Percentiles rank a stretch among this genome's conserved stretches.
Conservation (phyloP, 352 stramenopile species). For the Phytophthora hybrid region DNA sequence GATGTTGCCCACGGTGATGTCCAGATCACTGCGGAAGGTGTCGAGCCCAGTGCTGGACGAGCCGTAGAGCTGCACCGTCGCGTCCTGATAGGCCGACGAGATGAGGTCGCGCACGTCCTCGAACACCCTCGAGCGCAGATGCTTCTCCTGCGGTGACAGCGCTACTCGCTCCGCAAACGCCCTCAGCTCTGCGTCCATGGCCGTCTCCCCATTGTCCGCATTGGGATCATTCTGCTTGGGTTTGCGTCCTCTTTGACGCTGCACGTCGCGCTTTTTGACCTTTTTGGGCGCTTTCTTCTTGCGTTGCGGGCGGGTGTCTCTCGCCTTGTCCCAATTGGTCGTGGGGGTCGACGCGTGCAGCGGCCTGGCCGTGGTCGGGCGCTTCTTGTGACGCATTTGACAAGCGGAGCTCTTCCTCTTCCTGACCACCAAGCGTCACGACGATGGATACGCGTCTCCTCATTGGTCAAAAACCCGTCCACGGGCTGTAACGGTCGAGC, state of each 20-base stretch:
- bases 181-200: conserved; percentile 58
- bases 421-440: not conserved
- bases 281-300: conserved; percentile 36
- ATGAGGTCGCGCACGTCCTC: conserved; percentile 58
- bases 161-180: conserved; percentile 55
- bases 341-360: conserved; percentile 23
- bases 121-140: conserved; percentile 50
- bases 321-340: conserved; percentile 40
- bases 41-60: conserved; percentile 77
- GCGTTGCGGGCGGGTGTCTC: not conserved
- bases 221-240: not conserved
- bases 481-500: conserved; percentile 3
- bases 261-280: conserved; percentile 17
- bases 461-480: not conserved
- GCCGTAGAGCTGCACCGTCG: conserved; percentile 69
- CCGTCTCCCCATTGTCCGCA: conserved; percentile 13
- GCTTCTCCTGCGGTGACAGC: conserved; percentile 53
- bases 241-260: conserved; percentile 6
- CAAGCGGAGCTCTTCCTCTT: not conserved
- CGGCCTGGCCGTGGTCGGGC: conserved; percentile 11
- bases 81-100: conserved; percentile 44
- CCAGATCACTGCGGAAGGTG: conserved; percentile 80
- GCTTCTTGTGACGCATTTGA: conserved; percentile 26
- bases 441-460: no score
- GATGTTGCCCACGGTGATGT: conserved; percentile 76